Conservation (phyloP, 305 asterid species). For the Fraxinus angustifolia region DNA sequence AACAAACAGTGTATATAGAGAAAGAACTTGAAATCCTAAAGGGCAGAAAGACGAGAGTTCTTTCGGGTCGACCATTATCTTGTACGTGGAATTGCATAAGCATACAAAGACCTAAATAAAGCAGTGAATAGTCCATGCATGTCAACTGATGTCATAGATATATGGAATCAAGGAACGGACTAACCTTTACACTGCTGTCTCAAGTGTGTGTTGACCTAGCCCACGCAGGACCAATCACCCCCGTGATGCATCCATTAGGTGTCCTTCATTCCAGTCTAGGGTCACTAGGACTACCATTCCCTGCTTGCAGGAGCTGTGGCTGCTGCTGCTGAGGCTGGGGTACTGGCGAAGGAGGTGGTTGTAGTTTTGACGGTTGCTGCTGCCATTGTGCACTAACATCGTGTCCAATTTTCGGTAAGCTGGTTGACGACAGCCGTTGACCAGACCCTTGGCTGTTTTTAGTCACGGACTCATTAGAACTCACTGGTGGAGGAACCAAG, state of each 20-base stretch:
- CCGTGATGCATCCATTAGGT: conserved; percentile 24
- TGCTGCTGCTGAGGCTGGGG: conserved; percentile 41
- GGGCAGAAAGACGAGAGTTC: conserved; percentile 1
- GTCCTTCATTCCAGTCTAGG: conserved; percentile 53
- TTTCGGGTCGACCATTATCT: neutral
- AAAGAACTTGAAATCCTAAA: neutral
- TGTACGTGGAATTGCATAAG: conserved; percentile 10
- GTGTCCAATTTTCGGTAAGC: conserved; percentile 35
- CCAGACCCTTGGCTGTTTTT: conserved; percentile 38
- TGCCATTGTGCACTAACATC: conserved; percentile 39
- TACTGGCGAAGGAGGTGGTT: conserved; percentile 42
- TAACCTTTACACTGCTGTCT: conserved; percentile 47
- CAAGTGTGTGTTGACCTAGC: conserved; percentile 34
- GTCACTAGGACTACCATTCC: conserved; percentile 48
- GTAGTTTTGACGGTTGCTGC: conserved; percentile 43
- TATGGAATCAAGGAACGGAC: conserved; percentile 18
- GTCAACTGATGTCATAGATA: conserved; percentile 10
- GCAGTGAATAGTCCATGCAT: conserved; percentile 2
- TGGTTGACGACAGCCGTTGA: conserved; percentile 36
- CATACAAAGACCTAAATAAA: conserved; percentile 8
- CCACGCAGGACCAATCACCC: conserved; percentile 34
- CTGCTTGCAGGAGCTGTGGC: conserved; percentile 49
- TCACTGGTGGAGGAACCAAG: conserved; percentile 32
- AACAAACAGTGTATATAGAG: neutral
- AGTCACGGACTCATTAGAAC: conserved; percentile 35